These are phyloP conservation scores for Pseudocercospora vitis DNA, from an alignment of 2,329 filamentous ascomycete species.

Conservation along the genomic window DNA sequence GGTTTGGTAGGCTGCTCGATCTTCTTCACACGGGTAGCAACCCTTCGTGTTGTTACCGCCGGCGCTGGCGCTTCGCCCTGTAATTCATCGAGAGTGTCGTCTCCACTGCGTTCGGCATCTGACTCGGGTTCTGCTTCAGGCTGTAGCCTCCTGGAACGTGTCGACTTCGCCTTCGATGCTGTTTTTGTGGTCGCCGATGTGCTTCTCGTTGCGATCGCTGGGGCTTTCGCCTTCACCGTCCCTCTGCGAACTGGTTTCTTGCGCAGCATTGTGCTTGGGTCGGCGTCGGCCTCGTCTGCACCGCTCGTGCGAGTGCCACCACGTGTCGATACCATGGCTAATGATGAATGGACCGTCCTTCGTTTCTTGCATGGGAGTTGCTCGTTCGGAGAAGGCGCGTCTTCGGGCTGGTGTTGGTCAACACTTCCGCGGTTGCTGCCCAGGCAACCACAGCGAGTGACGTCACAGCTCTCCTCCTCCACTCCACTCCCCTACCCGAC, in stretches of 20 bases:
- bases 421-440: no score
- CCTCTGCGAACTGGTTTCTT: constrained; percentile 40
- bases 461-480: no score
- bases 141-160: constrained; percentile 9
- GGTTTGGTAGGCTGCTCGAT: constrained; percentile 13
- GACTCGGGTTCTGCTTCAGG: constrained; percentile 1
- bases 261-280: constrained; percentile 25
- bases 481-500: no score
- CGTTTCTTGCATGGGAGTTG: background rate
- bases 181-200: background rate
- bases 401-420: no score
- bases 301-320: constrained; percentile 31
- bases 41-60: constrained; percentile 16
- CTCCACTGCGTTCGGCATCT: constrained; percentile 8
- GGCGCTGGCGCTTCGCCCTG: constrained; percentile 18
- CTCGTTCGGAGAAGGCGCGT: constrained; percentile 10
- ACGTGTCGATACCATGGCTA: constrained; percentile 40
- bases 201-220: background rate
- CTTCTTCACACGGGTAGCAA: constrained; percentile 18
- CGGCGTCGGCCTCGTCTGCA: constrained; percentile 21
- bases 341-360: constrained; percentile 9
- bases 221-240: constrained; percentile 25
- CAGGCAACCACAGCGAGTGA: no score
- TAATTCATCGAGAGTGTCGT: constrained; percentile 20
- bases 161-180: background rate